Evolutionary conservation across 345 rosid species (phyloP).

Genomic region (Moricandia moricandioides): DNA sequence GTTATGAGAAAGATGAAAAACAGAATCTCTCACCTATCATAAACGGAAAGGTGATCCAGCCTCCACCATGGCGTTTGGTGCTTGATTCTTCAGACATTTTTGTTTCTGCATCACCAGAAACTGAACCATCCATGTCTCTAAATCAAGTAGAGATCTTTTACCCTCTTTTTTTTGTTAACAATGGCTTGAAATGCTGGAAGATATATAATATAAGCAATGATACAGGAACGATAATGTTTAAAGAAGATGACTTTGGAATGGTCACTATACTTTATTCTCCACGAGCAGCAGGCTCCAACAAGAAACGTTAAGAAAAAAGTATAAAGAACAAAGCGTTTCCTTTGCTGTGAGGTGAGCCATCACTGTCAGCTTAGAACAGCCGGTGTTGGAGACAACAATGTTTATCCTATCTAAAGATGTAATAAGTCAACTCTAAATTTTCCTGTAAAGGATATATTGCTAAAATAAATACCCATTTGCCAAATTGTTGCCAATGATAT

Average conservation of each 20-base stretch:
- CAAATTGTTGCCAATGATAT: background rate
- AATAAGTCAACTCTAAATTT: background rate
- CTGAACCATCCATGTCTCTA: slow-evolving; percentile 24
- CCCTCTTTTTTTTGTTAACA: slow-evolving; percentile 3
- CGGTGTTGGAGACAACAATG: background rate
- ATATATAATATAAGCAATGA: slow-evolving; percentile 20
- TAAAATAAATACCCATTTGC: background rate
- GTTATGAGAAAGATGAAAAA: background rate
- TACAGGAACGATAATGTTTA: background rate
- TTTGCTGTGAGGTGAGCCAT: background rate
- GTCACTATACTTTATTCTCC: slow-evolving; percentile 26
- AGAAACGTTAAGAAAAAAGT: background rate
- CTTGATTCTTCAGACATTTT: background rate
- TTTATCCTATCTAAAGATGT: background rate
- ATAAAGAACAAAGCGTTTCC: background rate
- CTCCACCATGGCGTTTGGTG: slow-evolving; percentile 36
- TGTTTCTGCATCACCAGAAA: slow-evolving; percentile 16
- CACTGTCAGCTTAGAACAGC: background rate
- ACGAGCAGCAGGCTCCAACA: slow-evolving; percentile 26
- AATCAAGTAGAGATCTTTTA: background rate
- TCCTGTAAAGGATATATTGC: background rate
- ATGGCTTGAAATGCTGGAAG: background rate
- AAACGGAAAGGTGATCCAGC: slow-evolving; percentile 61
- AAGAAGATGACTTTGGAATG: background rate
- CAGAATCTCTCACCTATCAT: slow-evolving; percentile 41